Conservation (phyloP, 305 asterid species). For the Fraxinus dipetala region DNA sequence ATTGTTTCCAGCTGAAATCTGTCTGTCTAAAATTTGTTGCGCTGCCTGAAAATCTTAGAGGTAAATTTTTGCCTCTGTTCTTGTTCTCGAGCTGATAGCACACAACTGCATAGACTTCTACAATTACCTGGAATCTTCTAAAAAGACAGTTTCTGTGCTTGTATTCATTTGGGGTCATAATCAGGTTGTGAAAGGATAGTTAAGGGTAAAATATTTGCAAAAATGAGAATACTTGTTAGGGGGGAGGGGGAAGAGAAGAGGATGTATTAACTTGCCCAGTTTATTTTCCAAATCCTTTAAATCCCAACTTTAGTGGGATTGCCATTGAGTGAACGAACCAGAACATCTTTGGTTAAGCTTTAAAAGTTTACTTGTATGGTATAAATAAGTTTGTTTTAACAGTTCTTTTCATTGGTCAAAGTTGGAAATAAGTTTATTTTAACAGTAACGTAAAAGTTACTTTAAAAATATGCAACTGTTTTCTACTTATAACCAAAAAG, state of each 20-base stretch:
- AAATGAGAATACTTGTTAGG: not conserved
- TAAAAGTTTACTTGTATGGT: not conserved
- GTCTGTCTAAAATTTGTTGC: slow-evolving; percentile 88
- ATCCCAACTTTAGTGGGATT: not conserved
- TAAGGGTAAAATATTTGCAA: not conserved
- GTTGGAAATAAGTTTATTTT: not conserved
- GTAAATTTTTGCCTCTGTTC: slow-evolving; percentile 30
- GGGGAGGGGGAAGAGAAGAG: not conserved
- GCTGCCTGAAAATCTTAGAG: slow-evolving; percentile 83
- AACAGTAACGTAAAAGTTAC: not conserved
- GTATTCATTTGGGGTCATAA: not conserved
- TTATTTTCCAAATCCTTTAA: not conserved
- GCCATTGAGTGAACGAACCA: not conserved
- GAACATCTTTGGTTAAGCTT: not conserved
- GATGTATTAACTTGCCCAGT: not conserved
- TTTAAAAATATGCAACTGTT: not conserved
- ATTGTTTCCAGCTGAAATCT: slow-evolving; percentile 81
- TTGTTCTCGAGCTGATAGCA: not conserved
- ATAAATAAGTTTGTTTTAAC: not conserved
- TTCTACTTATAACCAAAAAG: not conserved
- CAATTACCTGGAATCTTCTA: not conserved
- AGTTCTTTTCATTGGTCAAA: not conserved
- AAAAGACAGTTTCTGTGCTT: not conserved
- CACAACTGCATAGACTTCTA: not conserved
- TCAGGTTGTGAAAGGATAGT: not conserved